Percentiles rank a stretch among this genome's conserved stretches.
phyloP scores from a whole-genome alignment of 2,329 filamentous ascomycete species.

The Botrytis aclada region DNA sequence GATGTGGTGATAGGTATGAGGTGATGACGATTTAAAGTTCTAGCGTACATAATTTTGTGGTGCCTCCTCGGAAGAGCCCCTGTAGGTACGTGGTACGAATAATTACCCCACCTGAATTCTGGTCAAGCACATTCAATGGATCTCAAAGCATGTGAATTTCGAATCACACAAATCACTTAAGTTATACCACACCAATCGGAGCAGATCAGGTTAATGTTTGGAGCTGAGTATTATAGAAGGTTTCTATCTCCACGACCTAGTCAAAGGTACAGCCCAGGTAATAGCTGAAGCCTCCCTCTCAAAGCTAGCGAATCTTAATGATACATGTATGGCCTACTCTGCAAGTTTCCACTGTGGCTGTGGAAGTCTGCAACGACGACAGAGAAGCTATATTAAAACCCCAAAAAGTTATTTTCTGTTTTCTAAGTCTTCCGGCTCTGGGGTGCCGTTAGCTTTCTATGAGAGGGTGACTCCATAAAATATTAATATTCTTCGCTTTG shows the following conservation, averaged over 20 bases:
- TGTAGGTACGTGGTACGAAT: neutral
- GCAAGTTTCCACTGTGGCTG: neutral
- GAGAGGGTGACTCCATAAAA: neutral
- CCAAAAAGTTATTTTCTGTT: neutral
- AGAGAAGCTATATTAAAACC: neutral
- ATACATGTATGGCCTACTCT: neutral
- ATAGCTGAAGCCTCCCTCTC: neutral
- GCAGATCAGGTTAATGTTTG: neutral
- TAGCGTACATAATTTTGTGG: neutral
- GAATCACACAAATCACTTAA: neutral
- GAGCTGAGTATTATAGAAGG: neutral
- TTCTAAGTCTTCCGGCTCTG: neutral
- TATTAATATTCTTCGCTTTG: neutral
- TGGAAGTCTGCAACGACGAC: neutral
- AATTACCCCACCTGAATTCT: neutral
- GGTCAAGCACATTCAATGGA: neutral
- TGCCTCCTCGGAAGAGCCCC: neutral
- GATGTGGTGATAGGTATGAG: constrained; percentile 12
- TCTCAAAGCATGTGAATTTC: neutral
- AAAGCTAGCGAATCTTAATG: neutral
- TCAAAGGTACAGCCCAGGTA: neutral
- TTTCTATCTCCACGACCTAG: neutral
- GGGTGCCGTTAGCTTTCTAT: neutral
- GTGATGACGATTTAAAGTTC: neutral
- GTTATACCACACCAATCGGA: neutral